phyloP scores from a whole-genome alignment of 2,329 filamentous ascomycete genomes.

The Phyllosticta paracitricarpa region DNA sequence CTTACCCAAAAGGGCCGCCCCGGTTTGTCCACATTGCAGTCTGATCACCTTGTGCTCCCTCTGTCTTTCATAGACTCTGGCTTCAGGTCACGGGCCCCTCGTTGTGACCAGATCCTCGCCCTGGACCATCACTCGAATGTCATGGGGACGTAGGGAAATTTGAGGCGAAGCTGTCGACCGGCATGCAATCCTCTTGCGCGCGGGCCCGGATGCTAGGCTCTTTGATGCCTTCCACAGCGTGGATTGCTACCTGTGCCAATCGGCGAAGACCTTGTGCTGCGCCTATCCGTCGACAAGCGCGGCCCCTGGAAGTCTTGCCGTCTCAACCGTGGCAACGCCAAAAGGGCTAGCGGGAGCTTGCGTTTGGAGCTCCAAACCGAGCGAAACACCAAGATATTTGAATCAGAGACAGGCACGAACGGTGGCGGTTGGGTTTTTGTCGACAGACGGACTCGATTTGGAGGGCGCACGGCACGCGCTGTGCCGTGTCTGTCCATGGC shows the following conservation, averaged over 20 bases:
- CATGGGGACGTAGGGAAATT: not conserved
- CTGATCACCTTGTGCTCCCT: not conserved
- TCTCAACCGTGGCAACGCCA: not conserved
- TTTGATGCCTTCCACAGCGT: not conserved
- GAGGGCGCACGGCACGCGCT: not conserved
- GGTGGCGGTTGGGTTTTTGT: not conserved
- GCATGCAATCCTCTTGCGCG: not conserved
- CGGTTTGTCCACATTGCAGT: not conserved
- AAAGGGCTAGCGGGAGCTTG: not conserved
- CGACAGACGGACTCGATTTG: slow-evolving; percentile 4
- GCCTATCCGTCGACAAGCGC: not conserved
- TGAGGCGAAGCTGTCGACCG: not conserved
- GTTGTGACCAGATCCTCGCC: not conserved
- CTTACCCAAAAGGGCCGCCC: not conserved
- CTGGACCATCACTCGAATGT: not conserved
- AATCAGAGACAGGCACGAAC: not conserved
- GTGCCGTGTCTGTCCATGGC: not conserved
- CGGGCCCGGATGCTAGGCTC: not conserved
- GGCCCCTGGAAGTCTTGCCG: slow-evolving; percentile 4
- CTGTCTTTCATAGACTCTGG: not conserved
- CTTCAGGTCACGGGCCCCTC: not conserved
- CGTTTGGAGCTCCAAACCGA: not conserved
- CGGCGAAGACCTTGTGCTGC: slow-evolving; percentile 4
- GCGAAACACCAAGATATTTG: not conserved
- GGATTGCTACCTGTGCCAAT: slow-evolving; percentile 2